phyloP scores from a whole-genome alignment of 2,329 filamentous ascomycete species.

The Fusarium domesticum region DNA sequence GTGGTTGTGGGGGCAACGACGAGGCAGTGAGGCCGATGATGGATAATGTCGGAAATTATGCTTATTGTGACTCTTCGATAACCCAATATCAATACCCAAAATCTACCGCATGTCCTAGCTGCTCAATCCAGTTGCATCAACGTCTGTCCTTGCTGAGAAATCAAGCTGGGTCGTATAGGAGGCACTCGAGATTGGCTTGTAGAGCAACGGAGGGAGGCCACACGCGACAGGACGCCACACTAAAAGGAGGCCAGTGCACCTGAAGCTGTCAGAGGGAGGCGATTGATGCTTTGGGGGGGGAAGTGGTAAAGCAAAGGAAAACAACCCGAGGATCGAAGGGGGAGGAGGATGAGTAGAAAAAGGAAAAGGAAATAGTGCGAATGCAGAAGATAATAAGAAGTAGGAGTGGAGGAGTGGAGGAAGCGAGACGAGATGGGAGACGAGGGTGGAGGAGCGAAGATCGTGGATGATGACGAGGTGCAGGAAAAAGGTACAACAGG shows the following conservation, averaged over 20 bases:
- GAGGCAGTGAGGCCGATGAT: conserved; percentile 4
- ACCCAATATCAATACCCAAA: conserved; percentile 35
- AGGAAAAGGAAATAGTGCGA: conserved; percentile 14
- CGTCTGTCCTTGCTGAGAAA: background rate
- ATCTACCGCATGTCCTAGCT: conserved; percentile 37
- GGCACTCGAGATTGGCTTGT: background rate
- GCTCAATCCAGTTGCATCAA: conserved; percentile 17
- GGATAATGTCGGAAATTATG: conserved; percentile 15
- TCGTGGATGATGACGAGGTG: conserved; percentile 31
- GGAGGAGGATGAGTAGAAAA: conserved; percentile 14
- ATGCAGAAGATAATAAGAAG: conserved; percentile 26
- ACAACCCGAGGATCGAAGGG: conserved; percentile 22
- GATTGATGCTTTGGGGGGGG: conserved; percentile 20
- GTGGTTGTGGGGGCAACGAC: conserved; percentile 8
- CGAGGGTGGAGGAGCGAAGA: conserved; percentile 26
- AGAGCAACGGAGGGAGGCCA: conserved; percentile 14
- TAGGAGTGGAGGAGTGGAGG: conserved; percentile 17
- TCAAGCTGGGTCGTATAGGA: background rate
- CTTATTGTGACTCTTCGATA: conserved; percentile 21
- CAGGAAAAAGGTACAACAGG: conserved; percentile 21
- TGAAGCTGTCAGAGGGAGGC: conserved; percentile 11
- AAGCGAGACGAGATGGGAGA: conserved; percentile 6
- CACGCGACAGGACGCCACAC: conserved; percentile 30
- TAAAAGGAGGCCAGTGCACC: conserved; percentile 12
- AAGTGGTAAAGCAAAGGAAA: conserved; percentile 20